A percentile compares a stretch with the other conserved stretches of the same genome.
These are phyloP conservation scores for Cyclotella baltica DNA, from an alignment of 108 stramenopile species.

Conservation along the genomic window DNA sequence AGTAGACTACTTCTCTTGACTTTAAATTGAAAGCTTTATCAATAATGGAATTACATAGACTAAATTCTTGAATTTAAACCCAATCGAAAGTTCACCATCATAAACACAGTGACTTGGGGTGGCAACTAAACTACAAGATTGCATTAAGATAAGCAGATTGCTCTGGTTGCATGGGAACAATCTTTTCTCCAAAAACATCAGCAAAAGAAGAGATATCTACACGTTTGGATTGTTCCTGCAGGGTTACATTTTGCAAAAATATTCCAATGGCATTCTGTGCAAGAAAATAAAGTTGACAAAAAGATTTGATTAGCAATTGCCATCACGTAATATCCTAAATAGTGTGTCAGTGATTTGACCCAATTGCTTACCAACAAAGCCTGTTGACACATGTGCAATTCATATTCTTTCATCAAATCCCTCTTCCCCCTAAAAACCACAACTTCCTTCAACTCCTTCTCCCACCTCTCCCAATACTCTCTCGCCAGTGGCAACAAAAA, in stretches of 20 bases:
- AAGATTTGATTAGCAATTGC: background rate
- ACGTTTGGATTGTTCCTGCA: slow-evolving; percentile 54
- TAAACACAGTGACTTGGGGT: background rate
- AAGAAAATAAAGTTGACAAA: background rate
- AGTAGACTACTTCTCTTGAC: too few relatives aligned
- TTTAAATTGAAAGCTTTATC: too few relatives aligned
- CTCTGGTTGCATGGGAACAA: slow-evolving; percentile 65
- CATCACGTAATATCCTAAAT: background rate
- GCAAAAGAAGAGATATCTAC: slow-evolving; percentile 58
- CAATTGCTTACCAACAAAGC: slow-evolving; percentile 60
- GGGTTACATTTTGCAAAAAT: slow-evolving; percentile 48
- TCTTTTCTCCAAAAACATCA: slow-evolving; percentile 75
- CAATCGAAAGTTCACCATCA: too few relatives aligned
- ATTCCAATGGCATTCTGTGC: slow-evolving; percentile 58
- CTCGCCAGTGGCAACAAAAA: slow-evolving; percentile 76
- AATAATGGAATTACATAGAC: too few relatives aligned
- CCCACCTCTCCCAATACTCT: slow-evolving; percentile 77
- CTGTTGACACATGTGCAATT: slow-evolving; percentile 77
- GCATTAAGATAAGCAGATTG: slow-evolving; percentile 63
- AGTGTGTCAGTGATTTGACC: background rate
- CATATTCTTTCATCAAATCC: slow-evolving; percentile 52
- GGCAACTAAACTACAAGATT: slow-evolving; percentile 1
- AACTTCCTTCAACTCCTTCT: slow-evolving; percentile 38
- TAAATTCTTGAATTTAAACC: too few relatives aligned
- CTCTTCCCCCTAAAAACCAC: slow-evolving; percentile 7